These are phyloP conservation scores for Globisporangium lucens DNA, from an alignment of 352 stramenopile species.

Conservation along the genomic window DNA sequence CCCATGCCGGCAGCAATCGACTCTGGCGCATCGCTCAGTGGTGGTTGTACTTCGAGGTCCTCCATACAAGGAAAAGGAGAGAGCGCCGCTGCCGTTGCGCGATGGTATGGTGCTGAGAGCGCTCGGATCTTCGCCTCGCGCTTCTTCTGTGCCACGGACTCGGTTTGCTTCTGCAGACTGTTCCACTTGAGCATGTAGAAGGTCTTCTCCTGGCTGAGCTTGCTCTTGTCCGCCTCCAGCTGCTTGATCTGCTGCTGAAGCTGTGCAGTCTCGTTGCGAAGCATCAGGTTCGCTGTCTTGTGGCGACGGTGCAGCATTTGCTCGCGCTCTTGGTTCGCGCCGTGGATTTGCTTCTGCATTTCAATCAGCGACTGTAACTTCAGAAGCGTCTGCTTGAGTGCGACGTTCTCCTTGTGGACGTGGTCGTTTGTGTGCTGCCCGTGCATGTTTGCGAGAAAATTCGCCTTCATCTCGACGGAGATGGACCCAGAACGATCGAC, in stretches of 20 bases:
- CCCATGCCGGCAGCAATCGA: not conserved
- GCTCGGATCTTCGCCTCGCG: slow-evolving; percentile 50
- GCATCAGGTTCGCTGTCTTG: slow-evolving; percentile 29
- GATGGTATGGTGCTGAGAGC: slow-evolving; percentile 38
- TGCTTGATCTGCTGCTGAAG: slow-evolving; percentile 47
- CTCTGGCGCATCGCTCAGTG: not conserved
- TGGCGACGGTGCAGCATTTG: slow-evolving; percentile 32
- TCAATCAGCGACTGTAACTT: slow-evolving; percentile 62
- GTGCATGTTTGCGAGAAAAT: slow-evolving; percentile 42
- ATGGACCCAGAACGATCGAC: slow-evolving; percentile 52
- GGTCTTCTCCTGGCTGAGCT: slow-evolving; percentile 47
- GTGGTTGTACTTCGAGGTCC: not conserved
- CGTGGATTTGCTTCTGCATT: slow-evolving; percentile 54
- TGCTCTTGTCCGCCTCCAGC: slow-evolving; percentile 46
- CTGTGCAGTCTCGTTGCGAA: slow-evolving; percentile 41
- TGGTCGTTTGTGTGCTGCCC: slow-evolving; percentile 37
- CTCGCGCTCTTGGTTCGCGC: slow-evolving; percentile 37
- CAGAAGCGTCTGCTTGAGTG: slow-evolving; percentile 64
- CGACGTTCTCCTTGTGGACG: slow-evolving; percentile 58
- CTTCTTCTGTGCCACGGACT: slow-evolving; percentile 31
- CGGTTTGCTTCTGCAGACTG: slow-evolving; percentile 39
- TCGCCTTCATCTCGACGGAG: slow-evolving; percentile 51
- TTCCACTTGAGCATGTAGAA: slow-evolving; percentile 41
- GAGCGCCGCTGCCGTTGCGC: slow-evolving; percentile 9
- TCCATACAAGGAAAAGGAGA: not conserved